phyloP scores from a whole-genome alignment of 2,329 filamentous ascomycete genomes.

The Colletotrichum sp. region DNA sequence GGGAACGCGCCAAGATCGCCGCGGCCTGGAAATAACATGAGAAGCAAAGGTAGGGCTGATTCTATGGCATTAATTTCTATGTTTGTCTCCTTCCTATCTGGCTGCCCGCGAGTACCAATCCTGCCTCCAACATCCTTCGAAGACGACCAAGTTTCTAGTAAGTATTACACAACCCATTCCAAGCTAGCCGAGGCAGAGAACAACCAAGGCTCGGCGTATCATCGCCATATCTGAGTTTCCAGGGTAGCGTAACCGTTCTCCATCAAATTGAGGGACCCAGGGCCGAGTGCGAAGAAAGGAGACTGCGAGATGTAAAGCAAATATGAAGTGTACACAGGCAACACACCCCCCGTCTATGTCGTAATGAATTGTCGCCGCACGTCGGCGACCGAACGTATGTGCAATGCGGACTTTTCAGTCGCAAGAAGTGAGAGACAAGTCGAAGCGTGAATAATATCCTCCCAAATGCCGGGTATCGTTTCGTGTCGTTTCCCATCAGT shows the following conservation, averaged over 20 bases:
- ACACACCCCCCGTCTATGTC: neutral
- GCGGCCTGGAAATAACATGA: neutral
- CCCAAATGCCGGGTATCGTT: slow-evolving; percentile 20
- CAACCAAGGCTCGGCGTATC: neutral
- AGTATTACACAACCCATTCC: neutral
- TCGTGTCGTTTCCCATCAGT: slow-evolving; percentile 15
- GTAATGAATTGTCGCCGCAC: neutral
- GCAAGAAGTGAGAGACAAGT: slow-evolving; percentile 11
- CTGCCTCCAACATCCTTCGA: neutral
- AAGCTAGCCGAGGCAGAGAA: slow-evolving; percentile 3
- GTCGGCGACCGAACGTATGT: neutral
- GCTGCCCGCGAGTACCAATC: neutral
- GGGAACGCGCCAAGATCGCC: neutral
- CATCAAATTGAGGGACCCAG: neutral
- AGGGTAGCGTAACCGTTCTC: neutral
- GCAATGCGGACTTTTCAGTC: neutral
- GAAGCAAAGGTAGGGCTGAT: neutral
- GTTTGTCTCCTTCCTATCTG: neutral
- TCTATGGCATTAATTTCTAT: slow-evolving; percentile 1
- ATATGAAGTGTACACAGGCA: neutral
- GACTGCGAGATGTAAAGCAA: slow-evolving; percentile 3
- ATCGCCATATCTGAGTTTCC: neutral
- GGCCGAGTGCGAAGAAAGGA: neutral
- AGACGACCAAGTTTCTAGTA: neutral
- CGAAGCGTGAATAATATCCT: slow-evolving; percentile 8